Evolutionary conservation across 805 yeast genomes (phyloP).

Genomic region (Candida tammaniensis): DNA sequence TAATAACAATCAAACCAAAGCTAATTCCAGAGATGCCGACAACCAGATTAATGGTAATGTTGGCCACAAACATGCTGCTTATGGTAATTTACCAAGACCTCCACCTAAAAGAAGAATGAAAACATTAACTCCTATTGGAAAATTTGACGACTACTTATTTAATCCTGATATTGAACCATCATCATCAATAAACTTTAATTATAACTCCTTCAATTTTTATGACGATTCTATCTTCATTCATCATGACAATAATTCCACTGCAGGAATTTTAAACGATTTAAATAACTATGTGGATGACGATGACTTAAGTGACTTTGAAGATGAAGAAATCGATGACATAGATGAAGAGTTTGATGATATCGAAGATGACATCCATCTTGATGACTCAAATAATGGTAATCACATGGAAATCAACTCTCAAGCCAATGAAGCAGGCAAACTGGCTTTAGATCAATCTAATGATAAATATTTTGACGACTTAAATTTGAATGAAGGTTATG

Average conservation of each 20-base stretch:
- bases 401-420: too few species aligned
- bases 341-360: slow-evolving; percentile 6
- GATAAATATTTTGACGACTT: slow-evolving; percentile 40
- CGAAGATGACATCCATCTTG: background rate
- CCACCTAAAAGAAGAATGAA: slow-evolving; percentile 29
- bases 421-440: too few species aligned
- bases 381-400: too few species aligned
- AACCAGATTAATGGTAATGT: slow-evolving; percentile 3
- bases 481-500: slow-evolving; percentile 10
- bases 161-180: slow-evolving; percentile 44
- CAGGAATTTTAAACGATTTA: slow-evolving; percentile 8
- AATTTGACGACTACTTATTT: slow-evolving; percentile 36
- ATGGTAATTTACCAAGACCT: too few species aligned
- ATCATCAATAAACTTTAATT: slow-evolving; percentile 26
- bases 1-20: background rate
- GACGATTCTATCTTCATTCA: slow-evolving; percentile 30
- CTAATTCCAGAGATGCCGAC: background rate
- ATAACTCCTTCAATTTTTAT: slow-evolving; percentile 15
- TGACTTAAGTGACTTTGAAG: slow-evolving; percentile 27
- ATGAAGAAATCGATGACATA: slow-evolving; percentile 8
- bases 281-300: slow-evolving; percentile 9
- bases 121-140: slow-evolving; percentile 25
- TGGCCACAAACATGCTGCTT: too few species aligned
- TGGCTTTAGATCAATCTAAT: too few species aligned
- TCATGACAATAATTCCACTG: slow-evolving; percentile 10